A percentile compares a stretch with the other conserved stretches of the same genome.
phyloP scores from a whole-genome alignment of 2,329 filamentous ascomycete species.

The Sporothrix protearum region DNA sequence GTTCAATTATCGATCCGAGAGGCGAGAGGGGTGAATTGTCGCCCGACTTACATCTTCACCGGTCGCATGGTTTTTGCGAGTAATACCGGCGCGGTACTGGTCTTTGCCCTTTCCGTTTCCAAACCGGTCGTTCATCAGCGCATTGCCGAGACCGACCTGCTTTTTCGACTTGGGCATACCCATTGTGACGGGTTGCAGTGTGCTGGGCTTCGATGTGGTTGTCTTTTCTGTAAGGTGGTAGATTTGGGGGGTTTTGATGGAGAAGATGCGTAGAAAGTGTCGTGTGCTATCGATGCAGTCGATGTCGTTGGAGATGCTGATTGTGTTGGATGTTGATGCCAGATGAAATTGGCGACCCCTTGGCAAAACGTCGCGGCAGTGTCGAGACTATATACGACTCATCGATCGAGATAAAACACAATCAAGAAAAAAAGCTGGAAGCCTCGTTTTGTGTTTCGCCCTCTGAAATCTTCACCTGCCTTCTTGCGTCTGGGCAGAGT shows the following conservation, averaged over 20 bases:
- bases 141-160: slow-evolving; percentile 89
- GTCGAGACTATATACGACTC: background rate
- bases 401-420: background rate
- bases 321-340: background rate
- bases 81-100: slow-evolving; percentile 65
- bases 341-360: background rate
- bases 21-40: background rate
- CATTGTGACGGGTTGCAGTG: slow-evolving; percentile 41
- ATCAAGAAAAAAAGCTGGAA: background rate
- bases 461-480: slow-evolving; percentile 17
- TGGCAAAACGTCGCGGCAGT: background rate
- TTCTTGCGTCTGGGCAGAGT: background rate
- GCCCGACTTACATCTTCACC: slow-evolving; percentile 62
- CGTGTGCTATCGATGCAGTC: background rate
- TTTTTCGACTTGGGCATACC: slow-evolving; percentile 85
- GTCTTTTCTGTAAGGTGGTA: background rate
- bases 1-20: background rate
- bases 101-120: slow-evolving; percentile 85
- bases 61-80: slow-evolving; percentile 71
- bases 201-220: background rate
- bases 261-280: background rate
- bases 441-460: background rate
- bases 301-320: background rate
- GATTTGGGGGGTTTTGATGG: too few relatives aligned
- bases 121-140: slow-evolving; percentile 98